phyloP scores from a whole-genome alignment of 768 basidiomycete species.

The Galerina marginata region DNA sequence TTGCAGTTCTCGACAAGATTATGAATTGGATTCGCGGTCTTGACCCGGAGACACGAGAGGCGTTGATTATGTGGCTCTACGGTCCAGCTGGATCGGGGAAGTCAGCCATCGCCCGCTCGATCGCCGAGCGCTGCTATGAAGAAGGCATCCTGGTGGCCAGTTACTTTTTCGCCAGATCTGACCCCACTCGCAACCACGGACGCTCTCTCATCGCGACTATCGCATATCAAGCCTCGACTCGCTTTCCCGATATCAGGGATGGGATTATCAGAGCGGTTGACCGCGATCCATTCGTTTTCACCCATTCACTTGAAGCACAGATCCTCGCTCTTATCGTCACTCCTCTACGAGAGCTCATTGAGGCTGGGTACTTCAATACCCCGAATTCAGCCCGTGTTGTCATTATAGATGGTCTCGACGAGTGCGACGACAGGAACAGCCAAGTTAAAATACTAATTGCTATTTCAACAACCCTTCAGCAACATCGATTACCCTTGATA shows the following conservation, averaged over 20 bases:
- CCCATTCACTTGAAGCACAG: too few species aligned
- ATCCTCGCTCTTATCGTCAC: not conserved
- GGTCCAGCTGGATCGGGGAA: conserved; percentile 25
- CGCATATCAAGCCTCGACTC: conserved; percentile 14
- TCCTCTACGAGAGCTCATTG: not conserved
- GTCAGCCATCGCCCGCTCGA: conserved; percentile 18
- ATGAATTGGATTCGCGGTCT: conserved; percentile 13
- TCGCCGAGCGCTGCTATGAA: conserved; percentile 11
- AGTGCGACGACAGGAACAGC: not conserved
- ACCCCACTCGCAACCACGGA: conserved; percentile 6
- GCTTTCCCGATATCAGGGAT: not conserved
- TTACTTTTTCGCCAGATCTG: conserved; percentile 21
- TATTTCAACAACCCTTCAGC: not conserved
- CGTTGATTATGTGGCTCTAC: conserved; percentile 20
- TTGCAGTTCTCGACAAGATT: conserved; percentile 15
- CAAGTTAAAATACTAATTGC: not conserved
- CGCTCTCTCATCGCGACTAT: conserved; percentile 16
- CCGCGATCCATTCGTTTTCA: too few species aligned
- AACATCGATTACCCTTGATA: not conserved
- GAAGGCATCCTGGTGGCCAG: not conserved
- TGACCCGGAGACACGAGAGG: not conserved
- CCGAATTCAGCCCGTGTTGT: not conserved
- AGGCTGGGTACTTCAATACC: too few species aligned
- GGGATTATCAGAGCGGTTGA: too few species aligned
- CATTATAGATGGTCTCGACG: not conserved